Evolutionary conservation across 2,329 filamentous ascomycete genomes (phyloP), one percentile per base, ranked within the genome.

Genomic region (Talaromyces atroroseus): DNA sequence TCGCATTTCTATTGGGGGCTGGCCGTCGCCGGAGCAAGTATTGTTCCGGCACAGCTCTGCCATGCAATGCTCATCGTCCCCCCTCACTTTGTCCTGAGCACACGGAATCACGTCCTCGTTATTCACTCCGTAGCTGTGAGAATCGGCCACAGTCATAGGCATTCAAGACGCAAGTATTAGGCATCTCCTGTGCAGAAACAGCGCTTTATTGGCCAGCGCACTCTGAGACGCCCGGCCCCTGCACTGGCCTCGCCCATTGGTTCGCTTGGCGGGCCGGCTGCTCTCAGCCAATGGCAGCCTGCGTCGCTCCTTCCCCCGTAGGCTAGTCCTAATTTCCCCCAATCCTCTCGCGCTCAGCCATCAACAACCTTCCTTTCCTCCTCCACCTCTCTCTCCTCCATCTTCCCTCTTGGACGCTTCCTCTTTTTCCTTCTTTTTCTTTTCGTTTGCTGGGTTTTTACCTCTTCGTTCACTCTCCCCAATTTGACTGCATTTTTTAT

Each of bases 361-460:
- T 20, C 40, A 11, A 29, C 36, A 47, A 34, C 29, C 32, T 29
- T 53, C 61, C 62, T 62, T 60, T 58, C 61, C 61, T 59, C 59
- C 59, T 60, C 58, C 10, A 6, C 29, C 42, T n/a, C 20, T 20
- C 42, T 47, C 36, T 18, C 52, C 48, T 58, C 59, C 59, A 57
- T 59, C 63, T 61, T 59, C 59, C 62, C 56, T 65, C 56, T 62
- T 54, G 59, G 60, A 57, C 49, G 56, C 59, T 55, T 61, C 61
- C 62, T 65, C 64, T 60, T 62, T 68, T 67, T 63, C 57, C 62
- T 64, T 61, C 61, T 65, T 65, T 62, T 63, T 60, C 61, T 65
- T 63, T 61, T 57, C 59, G 54, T 58, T 59, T 54, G 53, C 54
- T 59, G 56, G 56, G 58, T 58, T 52, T 61, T 60, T 58, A 65